Percentiles rank a stretch among this genome's conserved stretches.
Conservation (phyloP, 257 asterid genomes). For the Hygrophila difformis region DNA sequence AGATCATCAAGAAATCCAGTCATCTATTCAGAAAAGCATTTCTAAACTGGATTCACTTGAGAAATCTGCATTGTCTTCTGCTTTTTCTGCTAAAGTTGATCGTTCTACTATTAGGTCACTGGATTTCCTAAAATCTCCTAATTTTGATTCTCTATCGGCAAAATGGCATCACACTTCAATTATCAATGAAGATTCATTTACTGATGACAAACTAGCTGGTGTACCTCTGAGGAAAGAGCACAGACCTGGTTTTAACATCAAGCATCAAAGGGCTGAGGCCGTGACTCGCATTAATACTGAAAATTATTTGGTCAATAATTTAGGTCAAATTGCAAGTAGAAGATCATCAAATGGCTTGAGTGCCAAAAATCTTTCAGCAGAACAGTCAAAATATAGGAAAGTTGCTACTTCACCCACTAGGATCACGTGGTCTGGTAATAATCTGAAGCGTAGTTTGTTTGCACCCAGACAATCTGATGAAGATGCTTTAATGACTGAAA, state of each 20-base stretch:
- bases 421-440: conserved; percentile 32
- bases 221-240: conserved; percentile 21
- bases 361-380: conserved; percentile 17
- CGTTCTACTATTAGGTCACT: conserved; percentile 31
- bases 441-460: conserved; percentile 20
- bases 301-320: too few species aligned
- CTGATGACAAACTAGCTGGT: conserved; percentile 24
- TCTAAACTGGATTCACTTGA: conserved; percentile 60
- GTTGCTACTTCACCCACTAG: conserved; percentile 40
- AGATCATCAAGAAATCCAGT: conserved; percentile 26
- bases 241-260: conserved; percentile 15
- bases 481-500: conserved; percentile 27
- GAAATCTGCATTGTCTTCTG: conserved; percentile 52
- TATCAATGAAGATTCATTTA: conserved; percentile 22
- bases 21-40: conserved; percentile 72
- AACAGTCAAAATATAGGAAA: conserved; percentile 16
- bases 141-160: conserved; percentile 23
- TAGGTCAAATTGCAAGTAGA: conserved; percentile 19
- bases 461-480: conserved; percentile 27
- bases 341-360: conserved; percentile 19
- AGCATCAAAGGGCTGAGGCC: conserved; percentile 23
- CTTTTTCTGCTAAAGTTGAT: conserved; percentile 47
- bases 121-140: conserved; percentile 41
- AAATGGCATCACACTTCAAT: conserved; percentile 10
- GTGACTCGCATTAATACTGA: conserved; percentile 11